Base-by-base conservation (phyloP, 1,284 basidiomycete genomes). In the Melampsora larici-populina region DNA sequence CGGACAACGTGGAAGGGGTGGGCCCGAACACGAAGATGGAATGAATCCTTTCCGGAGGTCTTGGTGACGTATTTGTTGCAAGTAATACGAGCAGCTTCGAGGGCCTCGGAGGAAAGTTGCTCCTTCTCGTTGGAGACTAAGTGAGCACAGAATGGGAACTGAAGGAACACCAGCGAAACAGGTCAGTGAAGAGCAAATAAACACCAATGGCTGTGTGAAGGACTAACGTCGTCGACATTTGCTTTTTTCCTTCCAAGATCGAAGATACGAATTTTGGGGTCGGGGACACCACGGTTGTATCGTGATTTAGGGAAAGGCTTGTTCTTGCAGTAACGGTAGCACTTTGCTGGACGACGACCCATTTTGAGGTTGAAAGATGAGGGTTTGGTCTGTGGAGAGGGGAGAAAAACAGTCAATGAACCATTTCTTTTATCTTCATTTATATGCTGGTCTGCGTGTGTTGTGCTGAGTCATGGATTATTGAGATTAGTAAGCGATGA, bases 1-100 rank as follows among this genome's bases (percentile, higher is more conserved):
- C 96, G 92, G 86, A 99, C 87, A 82, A 98, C 93, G 86, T 98
- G 96, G 93, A 92, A 97, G 79, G 96, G 96, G 88, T 99, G 96
- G 78, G 94, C 94, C 81, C 95, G 92, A 82, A 99, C 94, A 83
- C 96, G 90, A 85, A 98, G 86, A 86, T 99, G 96, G 94, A 99
- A 98, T 26, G 95, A 93, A 84, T 99, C 96, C 88, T 98, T 98
- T 84, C 96, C 96, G 71, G 92, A 90, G 31, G 92, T 94, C 90
- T 98, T 98, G 84, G 94, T 96, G 82, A 98, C 91, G 86, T 98
- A 98, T 88, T 98, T 98, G 92, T 98, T 98, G 86, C 94, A 94
- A 84, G 95, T 97, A 82, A 99, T 99, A 87, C 95, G 95, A 78
- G 95, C 95, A 63, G 96, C 96, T 87, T 99, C 96, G 79, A 98